Evolutionary conservation across 169 alveolate species (phyloP), one percentile per base, ranked within the genome.

Genomic region (Pseudocohnilembus persalinus): DNA sequence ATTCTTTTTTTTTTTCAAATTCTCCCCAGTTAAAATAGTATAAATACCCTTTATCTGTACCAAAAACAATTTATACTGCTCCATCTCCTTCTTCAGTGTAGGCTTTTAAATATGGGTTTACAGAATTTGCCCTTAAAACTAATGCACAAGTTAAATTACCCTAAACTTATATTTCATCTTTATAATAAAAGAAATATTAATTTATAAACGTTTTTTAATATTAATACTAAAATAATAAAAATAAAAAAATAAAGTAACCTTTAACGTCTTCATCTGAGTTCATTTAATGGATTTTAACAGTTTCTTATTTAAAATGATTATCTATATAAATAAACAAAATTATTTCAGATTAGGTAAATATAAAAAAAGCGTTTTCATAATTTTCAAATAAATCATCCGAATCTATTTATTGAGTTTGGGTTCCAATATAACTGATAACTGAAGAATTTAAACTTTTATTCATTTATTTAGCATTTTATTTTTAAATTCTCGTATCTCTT

Each of bases 1-100:
- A 49, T 49, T 49, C 68, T 49, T 49, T 49, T 49, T 49, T 83
- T 0, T 80, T 79, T 74, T 92, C 89, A 33, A 73, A 79, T 29
- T 89, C 68, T 64, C 83, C 88, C 97, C 97, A 94, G 15, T 91
- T 32, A 16, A 85, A 49, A 20, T 49, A 49, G 20, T 49, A 82
- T 1, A 94, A 90, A 25, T 81, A 31, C 31, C 97, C 97, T 84
- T 94, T 93, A 35, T 85, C 34, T 83, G 92, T 96, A n/a, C 97
- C 97, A 28, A 95, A 89, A 64, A 94, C 49, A 29, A 92, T 85
- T 29, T 91, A 77, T 65, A 86, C 80, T 27, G 83, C 77, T 6
- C 77, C 85, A 28, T 86, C 87, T 27, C 72, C 73, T 80, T 86
- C 86, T 25, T 86, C 82, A 16, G 80, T n/a, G 75, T 77, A 86